Base-by-base conservation (phyloP, 176 grass and related monocot species). In the Pharus latifolius region DNA sequence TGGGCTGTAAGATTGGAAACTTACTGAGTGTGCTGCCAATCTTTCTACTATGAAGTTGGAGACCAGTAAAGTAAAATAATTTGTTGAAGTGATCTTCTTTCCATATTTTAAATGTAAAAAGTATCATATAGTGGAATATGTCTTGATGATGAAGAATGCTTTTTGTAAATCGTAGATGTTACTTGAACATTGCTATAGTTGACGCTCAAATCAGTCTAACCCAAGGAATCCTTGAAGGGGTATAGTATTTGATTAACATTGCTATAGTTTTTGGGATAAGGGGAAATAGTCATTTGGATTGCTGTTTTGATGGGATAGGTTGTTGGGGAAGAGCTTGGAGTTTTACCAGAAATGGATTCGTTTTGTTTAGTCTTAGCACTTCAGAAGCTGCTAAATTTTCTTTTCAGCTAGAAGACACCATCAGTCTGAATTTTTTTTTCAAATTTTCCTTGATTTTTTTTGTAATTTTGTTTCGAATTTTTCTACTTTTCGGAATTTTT, bases 291-390 rank as follows among this genome's bases (percentile, higher is more conserved):
- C 44, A 85, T 35, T 61, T 32, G 32, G 17, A 31, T 63, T 87
- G 19, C n/a, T 87, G 15, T 76, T 82, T 74, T 53, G 46, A 83
- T 88, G 58, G 72, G 61, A 88, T 90, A 98, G 89, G 74, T 93
- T 76, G 87, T 98, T 56, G 84, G 87, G 35, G 94, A 98, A 80
- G 94, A 93, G 57, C 86, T 98, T 46, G 94, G 94, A 78, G 78
- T 98, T 16, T 83, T 98, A 77, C 86, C 87, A 0, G 87, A 89
- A 63, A 93, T 97, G 89, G 87, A 93, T 68, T 88, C 87, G 0
- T 63, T 93, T 49, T 85, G 85, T 55, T 85, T 78, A 29, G 86
- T 84, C 35, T 81, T 93, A 45, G 51, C 74, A 40, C 84, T 98
- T 81, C 81, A 98, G 72, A 93, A 93, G 69, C 47, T 93, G 19